Conservation (phyloP, 1,284 basidiomycete species). For the Kalmanozyma brasiliensis region DNA sequence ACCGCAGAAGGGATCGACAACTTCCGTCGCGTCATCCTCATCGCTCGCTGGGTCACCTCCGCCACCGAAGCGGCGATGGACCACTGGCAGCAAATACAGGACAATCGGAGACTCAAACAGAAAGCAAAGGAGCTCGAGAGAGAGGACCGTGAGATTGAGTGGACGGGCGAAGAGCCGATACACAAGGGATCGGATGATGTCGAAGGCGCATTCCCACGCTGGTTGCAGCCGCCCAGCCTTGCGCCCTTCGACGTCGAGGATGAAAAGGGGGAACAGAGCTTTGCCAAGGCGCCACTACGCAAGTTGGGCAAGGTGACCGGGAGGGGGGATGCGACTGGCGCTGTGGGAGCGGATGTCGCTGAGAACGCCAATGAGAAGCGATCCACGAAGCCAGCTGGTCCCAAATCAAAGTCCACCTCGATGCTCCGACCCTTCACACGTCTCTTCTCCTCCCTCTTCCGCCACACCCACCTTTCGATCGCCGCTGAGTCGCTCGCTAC, state of each 20-base stretch:
- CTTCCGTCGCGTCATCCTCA: slow-evolving; percentile 38
- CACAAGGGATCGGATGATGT: slow-evolving; percentile 16
- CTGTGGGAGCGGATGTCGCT: slow-evolving; percentile 29
- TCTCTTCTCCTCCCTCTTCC: slow-evolving; percentile 13
- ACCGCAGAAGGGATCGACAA: slow-evolving; percentile 44
- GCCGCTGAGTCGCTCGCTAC: slow-evolving; percentile 23
- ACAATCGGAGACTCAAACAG: not conserved
- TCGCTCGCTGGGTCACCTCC: slow-evolving; percentile 37
- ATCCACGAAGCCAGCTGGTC: not conserved
- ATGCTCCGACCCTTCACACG: not conserved
- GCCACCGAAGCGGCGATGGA: slow-evolving; percentile 43
- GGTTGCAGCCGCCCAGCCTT: slow-evolving; percentile 29
- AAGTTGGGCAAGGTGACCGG: slow-evolving; percentile 38
- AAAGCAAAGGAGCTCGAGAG: not conserved
- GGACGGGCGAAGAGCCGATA: slow-evolving; percentile 29
- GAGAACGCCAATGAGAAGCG: slow-evolving; percentile 8
- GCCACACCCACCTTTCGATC: slow-evolving; percentile 9
- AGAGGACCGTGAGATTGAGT: slow-evolving; percentile 9
- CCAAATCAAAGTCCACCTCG: not conserved
- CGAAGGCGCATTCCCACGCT: slow-evolving; percentile 6
- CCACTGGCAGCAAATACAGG: slow-evolving; percentile 25
- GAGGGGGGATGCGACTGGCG: slow-evolving; percentile 26
- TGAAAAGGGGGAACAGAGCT: slow-evolving; percentile 10
- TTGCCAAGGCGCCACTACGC: not conserved
- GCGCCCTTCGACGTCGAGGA: slow-evolving; percentile 20